Evolutionary conservation across 2,329 filamentous ascomycete species (phyloP).

Genomic region (Trichoderma asperellum): DNA sequence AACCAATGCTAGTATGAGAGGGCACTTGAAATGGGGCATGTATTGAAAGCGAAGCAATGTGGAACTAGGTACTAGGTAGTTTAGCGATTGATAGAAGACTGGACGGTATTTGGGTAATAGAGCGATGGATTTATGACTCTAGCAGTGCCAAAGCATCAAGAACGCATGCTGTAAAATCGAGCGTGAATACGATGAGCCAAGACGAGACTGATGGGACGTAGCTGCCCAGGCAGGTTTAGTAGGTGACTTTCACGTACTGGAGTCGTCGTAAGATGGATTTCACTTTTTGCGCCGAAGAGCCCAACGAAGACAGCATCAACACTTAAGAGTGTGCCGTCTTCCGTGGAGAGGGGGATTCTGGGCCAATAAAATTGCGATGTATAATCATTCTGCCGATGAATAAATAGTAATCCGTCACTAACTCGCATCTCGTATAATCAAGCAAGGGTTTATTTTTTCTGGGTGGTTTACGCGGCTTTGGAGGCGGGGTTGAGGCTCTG

Average conservation of each 20-base stretch:
- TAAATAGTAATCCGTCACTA: background rate
- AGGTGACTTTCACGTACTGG: background rate
- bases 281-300: constrained; percentile 10
- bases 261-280: background rate
- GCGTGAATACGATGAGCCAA: background rate
- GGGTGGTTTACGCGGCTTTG: constrained; percentile 14
- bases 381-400: background rate
- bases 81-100: background rate
- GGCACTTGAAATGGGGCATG: background rate
- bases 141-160: background rate
- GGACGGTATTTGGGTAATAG: background rate
- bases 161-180: background rate
- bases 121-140: constrained; percentile 1
- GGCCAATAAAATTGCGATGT: background rate
- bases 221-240: no score
- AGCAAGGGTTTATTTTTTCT: background rate
- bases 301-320: constrained; percentile 3
- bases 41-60: background rate
- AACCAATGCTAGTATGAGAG: background rate
- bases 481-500: background rate
- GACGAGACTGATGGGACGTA: background rate
- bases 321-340: background rate
- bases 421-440: background rate
- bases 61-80: background rate
- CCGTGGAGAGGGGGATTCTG: background rate